Percentiles rank a stretch among this genome's conserved stretches.
These are phyloP conservation scores for Suillus weaverae DNA, from an alignment of 768 basidiomycete genomes.

Conservation along the genomic window DNA sequence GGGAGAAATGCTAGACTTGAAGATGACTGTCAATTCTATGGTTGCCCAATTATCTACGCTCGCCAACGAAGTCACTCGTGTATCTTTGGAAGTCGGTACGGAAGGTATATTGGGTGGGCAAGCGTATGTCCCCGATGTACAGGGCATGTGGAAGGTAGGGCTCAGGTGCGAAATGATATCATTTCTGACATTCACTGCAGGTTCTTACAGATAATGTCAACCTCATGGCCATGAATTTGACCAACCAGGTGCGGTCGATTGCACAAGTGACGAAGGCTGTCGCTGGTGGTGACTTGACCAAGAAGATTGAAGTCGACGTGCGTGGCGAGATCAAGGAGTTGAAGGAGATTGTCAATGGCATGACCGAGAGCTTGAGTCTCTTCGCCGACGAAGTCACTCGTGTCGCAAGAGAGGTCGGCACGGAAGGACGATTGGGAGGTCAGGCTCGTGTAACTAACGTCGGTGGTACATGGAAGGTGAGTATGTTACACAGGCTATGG, in stretches of 20 bases:
- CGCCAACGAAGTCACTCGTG: constrained; percentile 85
- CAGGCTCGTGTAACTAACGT: constrained; percentile 93
- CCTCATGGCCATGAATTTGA: constrained; percentile 87
- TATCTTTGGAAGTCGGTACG: constrained; percentile 89
- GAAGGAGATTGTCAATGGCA: constrained; percentile 92
- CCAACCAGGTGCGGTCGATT: constrained; percentile 86
- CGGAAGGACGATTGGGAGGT: constrained; percentile 92
- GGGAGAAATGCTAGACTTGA: constrained; percentile 89
- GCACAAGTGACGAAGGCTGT: constrained; percentile 95
- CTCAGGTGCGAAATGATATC: constrained; percentile 19
- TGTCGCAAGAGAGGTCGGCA: constrained; percentile 96
- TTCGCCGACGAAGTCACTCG: constrained; percentile 84
- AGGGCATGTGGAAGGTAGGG: constrained; percentile 90
- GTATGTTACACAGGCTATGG: neutral
- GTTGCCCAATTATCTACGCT: constrained; percentile 70
- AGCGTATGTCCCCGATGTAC: constrained; percentile 87
- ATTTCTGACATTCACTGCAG: constrained; percentile 23
- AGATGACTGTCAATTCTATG: constrained; percentile 81
- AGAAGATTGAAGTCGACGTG: constrained; percentile 90
- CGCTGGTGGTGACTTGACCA: constrained; percentile 87
- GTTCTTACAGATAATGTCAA: constrained; percentile 80
- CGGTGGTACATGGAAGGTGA: constrained; percentile 90
- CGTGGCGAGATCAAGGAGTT: constrained; percentile 89
- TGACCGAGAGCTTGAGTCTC: constrained; percentile 85
- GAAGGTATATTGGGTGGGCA: constrained; percentile 94